These are phyloP conservation scores for Calendula officinalis DNA, from an alignment of 129 eudicot species.

Conservation along the genomic window DNA sequence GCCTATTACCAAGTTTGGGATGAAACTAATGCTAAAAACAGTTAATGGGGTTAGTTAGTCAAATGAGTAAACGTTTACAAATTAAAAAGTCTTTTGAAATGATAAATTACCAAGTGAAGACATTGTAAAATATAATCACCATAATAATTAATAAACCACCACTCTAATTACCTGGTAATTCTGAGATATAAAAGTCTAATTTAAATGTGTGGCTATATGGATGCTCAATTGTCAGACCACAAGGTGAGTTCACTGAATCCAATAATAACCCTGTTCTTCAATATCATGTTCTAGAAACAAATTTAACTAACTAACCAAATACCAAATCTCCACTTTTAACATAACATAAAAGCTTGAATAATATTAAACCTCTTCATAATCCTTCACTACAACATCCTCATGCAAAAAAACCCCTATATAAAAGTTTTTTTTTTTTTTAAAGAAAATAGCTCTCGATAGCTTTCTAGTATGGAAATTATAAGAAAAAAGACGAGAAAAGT, in stretches of 20 bases:
- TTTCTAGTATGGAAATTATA: background rate
- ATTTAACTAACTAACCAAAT: background rate
- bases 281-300: background rate
- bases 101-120: too few species aligned
- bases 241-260: too few species aligned
- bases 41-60: too few species aligned
- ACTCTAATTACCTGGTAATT: too few species aligned
- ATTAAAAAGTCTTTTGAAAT: too few species aligned
- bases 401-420: constrained; percentile 4
- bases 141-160: too few species aligned
- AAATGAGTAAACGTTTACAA: too few species aligned
- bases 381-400: constrained; percentile 18
- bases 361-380: constrained; percentile 16
- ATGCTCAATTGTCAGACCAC: background rate
- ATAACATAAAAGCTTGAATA: background rate
- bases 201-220: background rate
- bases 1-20: too few species aligned
- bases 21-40: too few species aligned
- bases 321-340: background rate
- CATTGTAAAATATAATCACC: too few species aligned
- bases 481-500: background rate
- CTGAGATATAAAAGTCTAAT: too few species aligned
- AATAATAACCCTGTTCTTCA: background rate
- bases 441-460: background rate
- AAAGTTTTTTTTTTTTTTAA: background rate